Conservation (phyloP, 768 basidiomycete genomes). For the Amanita brunnescens region DNA sequence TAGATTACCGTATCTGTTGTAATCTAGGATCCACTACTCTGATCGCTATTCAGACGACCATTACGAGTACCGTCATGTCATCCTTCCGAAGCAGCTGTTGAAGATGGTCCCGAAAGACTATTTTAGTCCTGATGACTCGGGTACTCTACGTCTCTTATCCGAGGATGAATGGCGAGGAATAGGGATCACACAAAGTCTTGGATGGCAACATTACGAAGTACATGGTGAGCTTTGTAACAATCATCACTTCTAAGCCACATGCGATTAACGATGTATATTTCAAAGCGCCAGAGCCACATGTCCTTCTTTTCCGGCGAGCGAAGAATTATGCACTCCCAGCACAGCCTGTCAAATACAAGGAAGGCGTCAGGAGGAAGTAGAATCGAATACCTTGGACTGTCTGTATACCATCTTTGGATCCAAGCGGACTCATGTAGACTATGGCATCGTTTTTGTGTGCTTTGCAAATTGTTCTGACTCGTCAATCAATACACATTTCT, state of each 20-base stretch:
- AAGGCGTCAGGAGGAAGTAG: constrained; percentile 33
- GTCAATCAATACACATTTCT: background rate
- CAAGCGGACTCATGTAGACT: constrained; percentile 6
- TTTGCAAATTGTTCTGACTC: constrained; percentile 4
- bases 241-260: background rate
- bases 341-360: constrained; percentile 32
- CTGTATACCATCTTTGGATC: constrained; percentile 3
- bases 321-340: constrained; percentile 55
- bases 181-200: constrained; percentile 91
- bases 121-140: constrained; percentile 66
- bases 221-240: constrained; percentile 50
- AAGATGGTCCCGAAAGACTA: constrained; percentile 87
- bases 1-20: constrained; percentile 11
- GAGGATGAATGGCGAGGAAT: constrained; percentile 96
- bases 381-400: background rate
- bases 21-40: constrained; percentile 75
- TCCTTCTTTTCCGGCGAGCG: constrained; percentile 82
- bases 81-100: constrained; percentile 88
- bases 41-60: constrained; percentile 88
- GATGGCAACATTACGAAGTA: constrained; percentile 98
- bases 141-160: constrained; percentile 70
- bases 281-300: constrained; percentile 85
- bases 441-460: constrained; percentile 2
- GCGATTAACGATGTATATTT: constrained; percentile 2
- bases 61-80: constrained; percentile 96